Percentiles rank a stretch among this genome's conserved stretches.
phyloP scores from a whole-genome alignment of 2,329 filamentous ascomycete species.

The Ophiostoma pallidulum region DNA sequence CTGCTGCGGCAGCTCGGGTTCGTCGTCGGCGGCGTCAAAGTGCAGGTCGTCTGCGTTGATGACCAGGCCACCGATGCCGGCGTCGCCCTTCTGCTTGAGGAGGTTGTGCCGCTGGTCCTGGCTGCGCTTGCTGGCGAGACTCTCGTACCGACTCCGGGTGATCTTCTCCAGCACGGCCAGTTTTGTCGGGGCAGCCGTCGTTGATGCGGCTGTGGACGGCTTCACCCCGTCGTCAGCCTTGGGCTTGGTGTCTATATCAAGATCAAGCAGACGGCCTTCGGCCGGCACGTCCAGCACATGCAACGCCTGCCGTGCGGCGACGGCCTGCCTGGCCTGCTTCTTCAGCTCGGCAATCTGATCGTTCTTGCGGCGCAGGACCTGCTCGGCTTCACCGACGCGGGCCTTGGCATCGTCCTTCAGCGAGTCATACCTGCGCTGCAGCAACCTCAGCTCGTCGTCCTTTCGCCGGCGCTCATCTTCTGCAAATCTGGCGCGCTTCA shows the following conservation, averaged over 20 bases:
- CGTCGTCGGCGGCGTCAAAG: background rate
- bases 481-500: constrained; percentile 22
- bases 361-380: constrained; percentile 47
- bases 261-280: too few species aligned
- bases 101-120: background rate
- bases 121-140: constrained; percentile 5
- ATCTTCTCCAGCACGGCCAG: background rate
- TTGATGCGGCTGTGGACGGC: background rate
- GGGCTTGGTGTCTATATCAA: background rate
- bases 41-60: constrained; percentile 5
- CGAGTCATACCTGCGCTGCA: constrained; percentile 38
- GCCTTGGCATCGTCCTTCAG: constrained; percentile 45
- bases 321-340: constrained; percentile 25
- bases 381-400: constrained; percentile 45
- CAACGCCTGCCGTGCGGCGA: background rate
- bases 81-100: background rate
- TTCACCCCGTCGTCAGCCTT: background rate
- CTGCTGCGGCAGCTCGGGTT: constrained; percentile 10
- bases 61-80: constrained; percentile 4
- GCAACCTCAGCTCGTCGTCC: constrained; percentile 41
- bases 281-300: background rate
- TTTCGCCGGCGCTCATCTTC: constrained; percentile 28
- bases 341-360: constrained; percentile 47
- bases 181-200: background rate
- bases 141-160: constrained; percentile 10